Conservation (phyloP, 179 eudicot species). For the Spinacia oleracea region DNA sequence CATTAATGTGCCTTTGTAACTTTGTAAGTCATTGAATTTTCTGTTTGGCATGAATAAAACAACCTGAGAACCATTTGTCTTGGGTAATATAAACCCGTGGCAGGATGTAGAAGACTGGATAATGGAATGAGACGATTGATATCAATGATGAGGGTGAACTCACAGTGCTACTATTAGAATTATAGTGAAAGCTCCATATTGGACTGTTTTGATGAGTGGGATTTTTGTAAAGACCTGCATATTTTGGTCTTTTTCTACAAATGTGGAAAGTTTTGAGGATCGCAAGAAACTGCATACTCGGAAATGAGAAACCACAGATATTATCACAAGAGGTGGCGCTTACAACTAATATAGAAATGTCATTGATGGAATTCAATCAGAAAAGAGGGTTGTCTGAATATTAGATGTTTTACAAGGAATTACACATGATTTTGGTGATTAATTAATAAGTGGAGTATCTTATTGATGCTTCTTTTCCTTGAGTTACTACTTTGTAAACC, state of each 20-base stretch:
- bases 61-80: not conserved
- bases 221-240: not conserved
- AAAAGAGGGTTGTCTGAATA: not conserved
- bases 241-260: not conserved
- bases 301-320: not conserved
- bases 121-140: not conserved
- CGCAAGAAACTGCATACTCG: not conserved
- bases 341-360: not conserved
- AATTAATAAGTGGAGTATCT: too few species aligned
- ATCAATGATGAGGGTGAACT: not conserved
- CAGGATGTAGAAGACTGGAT: not conserved
- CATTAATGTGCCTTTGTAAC: too few species aligned
- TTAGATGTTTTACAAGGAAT: not conserved
- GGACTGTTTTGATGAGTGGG: not conserved
- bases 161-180: not conserved
- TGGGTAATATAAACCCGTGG: not conserved
- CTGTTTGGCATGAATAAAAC: not conserved
- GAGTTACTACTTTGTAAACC: not conserved
- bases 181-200: not conserved
- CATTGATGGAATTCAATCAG: not conserved
- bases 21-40: not conserved
- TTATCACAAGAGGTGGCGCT: not conserved
- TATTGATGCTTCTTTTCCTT: slow-evolving; percentile 5
- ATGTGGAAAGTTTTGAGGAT: not conserved
- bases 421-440: not conserved